Evolutionary conservation across 176 grass and related monocot species (phyloP), one percentile per base, ranked within the genome.

Genomic region (Rhynchospora tenuis): DNA sequence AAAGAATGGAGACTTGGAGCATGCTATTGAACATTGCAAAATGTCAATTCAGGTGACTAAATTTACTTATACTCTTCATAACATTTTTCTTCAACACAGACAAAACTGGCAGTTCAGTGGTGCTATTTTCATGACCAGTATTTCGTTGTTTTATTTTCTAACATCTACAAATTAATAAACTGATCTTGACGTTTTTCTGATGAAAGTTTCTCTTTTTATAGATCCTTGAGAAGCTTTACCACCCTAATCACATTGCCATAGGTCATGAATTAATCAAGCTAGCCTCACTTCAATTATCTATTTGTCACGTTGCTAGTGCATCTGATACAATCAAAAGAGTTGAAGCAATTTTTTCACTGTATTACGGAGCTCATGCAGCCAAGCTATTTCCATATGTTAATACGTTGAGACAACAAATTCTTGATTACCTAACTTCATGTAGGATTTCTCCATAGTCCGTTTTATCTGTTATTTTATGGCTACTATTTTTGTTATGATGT

Each of bases 191-290:
- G 26, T 13, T 74, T 27, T 51, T 13, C 52, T 75, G 24, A 54
- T 75, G 46, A 28, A 42, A 28, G 1, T 54, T 52, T 50, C 13
- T 75, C 46, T 54, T 81, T 20, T 23, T 73, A 46, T 64, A 98
- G 95, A 91, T 95, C 61, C 91, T 98, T 16, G 15, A 98, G 78
- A 95, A 84, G 84, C 86, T 98, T 63, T 98, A 95, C 51, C 90
- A 91, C 70, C 66, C 89, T 0, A 86, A 92, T 28, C 95, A 98
- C 86, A 91, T 95, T 59, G 52, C 83, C 48, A 87, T 98, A 3
- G 95, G 89, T 0, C 95, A 98, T 9, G 95, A 98, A 79, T 75
- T 95, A 63, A 90, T 90, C 84, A 98, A 95, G 75, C 84, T 98
- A 0, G 84, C 92, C 64, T 88, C 95, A 1, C 81, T 98, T 73